These are phyloP conservation scores for Solanum ossicruentum DNA, from an alignment of 257 asterid genomes.

Conservation along the genomic window DNA sequence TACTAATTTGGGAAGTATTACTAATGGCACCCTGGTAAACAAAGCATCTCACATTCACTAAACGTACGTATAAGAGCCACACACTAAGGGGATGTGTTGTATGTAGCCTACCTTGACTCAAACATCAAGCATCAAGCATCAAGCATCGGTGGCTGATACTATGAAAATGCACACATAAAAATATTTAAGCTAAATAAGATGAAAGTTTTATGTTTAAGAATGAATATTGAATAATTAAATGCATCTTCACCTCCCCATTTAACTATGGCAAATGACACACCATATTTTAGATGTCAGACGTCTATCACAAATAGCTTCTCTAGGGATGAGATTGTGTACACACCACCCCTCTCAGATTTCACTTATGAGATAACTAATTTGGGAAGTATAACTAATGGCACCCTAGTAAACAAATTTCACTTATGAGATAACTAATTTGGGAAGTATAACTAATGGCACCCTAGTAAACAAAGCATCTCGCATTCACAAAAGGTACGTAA, in stretches of 20 bases:
- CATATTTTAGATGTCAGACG: neutral
- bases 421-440: neutral
- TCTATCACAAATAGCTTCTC: neutral
- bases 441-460: neutral
- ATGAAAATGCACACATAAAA: no score
- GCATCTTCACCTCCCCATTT: neutral
- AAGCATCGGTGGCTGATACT: neutral
- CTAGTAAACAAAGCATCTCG: neutral
- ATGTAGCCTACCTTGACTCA: neutral
- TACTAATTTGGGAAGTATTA: no score
- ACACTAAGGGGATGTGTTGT: neutral
- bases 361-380: neutral
- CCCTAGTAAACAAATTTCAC: neutral
- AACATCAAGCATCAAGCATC: neutral
- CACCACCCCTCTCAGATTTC: neutral
- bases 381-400: neutral
- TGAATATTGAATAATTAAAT: neutral
- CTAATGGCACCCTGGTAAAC: neutral
- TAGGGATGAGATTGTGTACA: neutral
- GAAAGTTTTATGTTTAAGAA: no score
- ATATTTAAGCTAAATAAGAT: no score
- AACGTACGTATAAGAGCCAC: neutral
- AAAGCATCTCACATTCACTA: no score
- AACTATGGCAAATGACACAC: neutral
- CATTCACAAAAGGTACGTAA: rapidly evolving